Evolutionary conservation across 768 basidiomycete species (phyloP), one percentile per base, ranked within the genome.

Genomic region (Pholiota molesta): DNA sequence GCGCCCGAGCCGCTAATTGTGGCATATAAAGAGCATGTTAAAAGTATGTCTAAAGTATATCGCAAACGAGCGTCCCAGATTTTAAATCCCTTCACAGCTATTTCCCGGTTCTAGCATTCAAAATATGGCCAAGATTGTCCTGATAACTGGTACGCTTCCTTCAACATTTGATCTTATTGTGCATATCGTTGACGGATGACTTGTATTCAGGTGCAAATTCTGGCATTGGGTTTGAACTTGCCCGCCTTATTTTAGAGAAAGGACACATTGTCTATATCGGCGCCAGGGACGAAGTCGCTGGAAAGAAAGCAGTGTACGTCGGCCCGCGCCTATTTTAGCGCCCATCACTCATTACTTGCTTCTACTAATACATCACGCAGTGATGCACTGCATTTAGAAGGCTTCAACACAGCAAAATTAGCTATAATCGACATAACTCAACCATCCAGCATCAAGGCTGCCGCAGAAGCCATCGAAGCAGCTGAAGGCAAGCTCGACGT

Each of bases 201-300:
- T 17, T 14, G 21, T 17, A 28, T 44, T n/a, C 21, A 80, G 78
- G 79, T 52, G 72, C 77, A 39, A 81, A 81, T 63, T 65, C 78
- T 59, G 81, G 81, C 1, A 81, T 83, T 21, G 80, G 81, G 33
- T 78, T 77, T 61, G 79, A 81, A 57, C 73, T 82, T 39, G 78
- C 79, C 17, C 75, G 74, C 21, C 70, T 80, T 17, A 69, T 82
- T 8, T 79, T 81, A 1, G 67, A 77, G 64, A 76, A 78, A 61
- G 78, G 75, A 0, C 76, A 82, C 60, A 77, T 60, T 6, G 79
- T 82, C 4, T 82, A 81, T 64, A 66, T 82, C 17, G 73, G 71
- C 29, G 74, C 81, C 1, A 75, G 80, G 60, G 81, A 78, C 28
- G 70, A 75, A 64, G 64, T 64, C 0, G 66, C 77, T 26, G 81